Conservation (phyloP, 768 basidiomycete genomes). For the Tulasnella sp. region DNA sequence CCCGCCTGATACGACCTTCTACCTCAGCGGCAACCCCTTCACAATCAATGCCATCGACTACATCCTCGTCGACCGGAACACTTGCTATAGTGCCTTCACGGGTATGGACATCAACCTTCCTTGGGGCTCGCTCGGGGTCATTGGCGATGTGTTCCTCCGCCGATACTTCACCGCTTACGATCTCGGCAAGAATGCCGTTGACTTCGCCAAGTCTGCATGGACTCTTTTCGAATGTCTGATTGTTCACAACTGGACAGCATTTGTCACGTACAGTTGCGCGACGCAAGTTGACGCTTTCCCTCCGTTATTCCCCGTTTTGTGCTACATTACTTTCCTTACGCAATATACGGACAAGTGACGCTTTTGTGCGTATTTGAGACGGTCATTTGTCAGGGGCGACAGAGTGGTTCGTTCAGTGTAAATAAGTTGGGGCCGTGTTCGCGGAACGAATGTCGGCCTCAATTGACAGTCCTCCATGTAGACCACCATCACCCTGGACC, state of each 20-base stretch:
- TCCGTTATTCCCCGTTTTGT: background rate
- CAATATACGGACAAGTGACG: background rate
- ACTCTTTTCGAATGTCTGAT: background rate
- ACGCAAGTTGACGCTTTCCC: background rate
- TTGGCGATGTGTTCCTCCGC: constrained; percentile 92
- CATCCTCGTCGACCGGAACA: constrained; percentile 79
- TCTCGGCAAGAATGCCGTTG: constrained; percentile 67
- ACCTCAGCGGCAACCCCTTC: constrained; percentile 73
- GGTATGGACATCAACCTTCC: constrained; percentile 84
- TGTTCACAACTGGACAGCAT: background rate
- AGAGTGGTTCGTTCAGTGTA: background rate
- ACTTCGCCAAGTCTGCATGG: constrained; percentile 51
- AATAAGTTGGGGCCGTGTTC: background rate
- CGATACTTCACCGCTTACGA: constrained; percentile 91
- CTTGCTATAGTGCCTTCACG: constrained; percentile 90
- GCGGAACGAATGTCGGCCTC: background rate
- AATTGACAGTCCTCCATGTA: background rate
- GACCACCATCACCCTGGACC: background rate
- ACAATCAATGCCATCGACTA: constrained; percentile 78
- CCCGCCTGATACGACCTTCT: constrained; percentile 78
- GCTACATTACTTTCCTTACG: background rate
- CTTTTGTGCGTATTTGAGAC: background rate
- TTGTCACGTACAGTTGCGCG: background rate
- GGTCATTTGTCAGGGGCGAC: background rate
- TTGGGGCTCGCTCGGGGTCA: constrained; percentile 73